Percentiles rank a stretch among this genome's conserved stretches.
Evolutionary conservation across 2,329 filamentous ascomycete species (phyloP).

Genomic region (Nakataea oryzae): DNA sequence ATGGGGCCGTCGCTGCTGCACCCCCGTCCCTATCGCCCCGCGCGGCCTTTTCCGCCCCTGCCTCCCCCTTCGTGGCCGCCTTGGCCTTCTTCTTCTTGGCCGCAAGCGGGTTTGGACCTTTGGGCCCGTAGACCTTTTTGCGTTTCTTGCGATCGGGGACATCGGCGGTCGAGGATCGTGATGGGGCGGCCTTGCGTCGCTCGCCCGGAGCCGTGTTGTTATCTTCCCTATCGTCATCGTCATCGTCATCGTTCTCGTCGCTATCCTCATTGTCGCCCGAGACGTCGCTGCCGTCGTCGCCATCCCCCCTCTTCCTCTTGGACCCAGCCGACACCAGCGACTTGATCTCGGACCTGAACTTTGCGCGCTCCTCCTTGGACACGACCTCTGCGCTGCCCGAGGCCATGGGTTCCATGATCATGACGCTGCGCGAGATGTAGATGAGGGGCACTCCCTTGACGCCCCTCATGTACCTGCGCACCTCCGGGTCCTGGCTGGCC

Average conservation of each 20-base stretch:
- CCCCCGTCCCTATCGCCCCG: neutral
- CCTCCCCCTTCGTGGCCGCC: neutral
- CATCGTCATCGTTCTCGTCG: conserved; percentile 17
- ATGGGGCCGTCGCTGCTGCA: neutral
- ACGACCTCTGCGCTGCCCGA: conserved; percentile 51
- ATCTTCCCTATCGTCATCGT: conserved; percentile 28
- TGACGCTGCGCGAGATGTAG: conserved; percentile 59
- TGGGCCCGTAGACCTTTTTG: conserved; percentile 18
- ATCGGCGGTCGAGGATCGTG: too few species aligned
- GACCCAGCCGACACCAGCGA: conserved; percentile 18
- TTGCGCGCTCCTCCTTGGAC: conserved; percentile 59
- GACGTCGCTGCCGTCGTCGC: conserved; percentile 23
- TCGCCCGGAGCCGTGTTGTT: conserved; percentile 12
- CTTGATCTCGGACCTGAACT: conserved; percentile 63
- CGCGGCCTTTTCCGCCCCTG: neutral
- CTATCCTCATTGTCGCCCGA: conserved; percentile 29
- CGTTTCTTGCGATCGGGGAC: conserved; percentile 16
- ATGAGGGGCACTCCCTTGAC: conserved; percentile 66
- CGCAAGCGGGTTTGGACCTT: conserved; percentile 22
- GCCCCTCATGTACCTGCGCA: conserved; percentile 52
- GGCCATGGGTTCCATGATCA: conserved; percentile 64
- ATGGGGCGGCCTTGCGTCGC: neutral
- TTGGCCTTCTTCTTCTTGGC: conserved; percentile 21
- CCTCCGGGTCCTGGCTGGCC: conserved; percentile 58
- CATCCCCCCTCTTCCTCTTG: conserved; percentile 39